Conservation (phyloP, 2,329 filamentous ascomycete genomes). For the Colletotrichum musicola region DNA sequence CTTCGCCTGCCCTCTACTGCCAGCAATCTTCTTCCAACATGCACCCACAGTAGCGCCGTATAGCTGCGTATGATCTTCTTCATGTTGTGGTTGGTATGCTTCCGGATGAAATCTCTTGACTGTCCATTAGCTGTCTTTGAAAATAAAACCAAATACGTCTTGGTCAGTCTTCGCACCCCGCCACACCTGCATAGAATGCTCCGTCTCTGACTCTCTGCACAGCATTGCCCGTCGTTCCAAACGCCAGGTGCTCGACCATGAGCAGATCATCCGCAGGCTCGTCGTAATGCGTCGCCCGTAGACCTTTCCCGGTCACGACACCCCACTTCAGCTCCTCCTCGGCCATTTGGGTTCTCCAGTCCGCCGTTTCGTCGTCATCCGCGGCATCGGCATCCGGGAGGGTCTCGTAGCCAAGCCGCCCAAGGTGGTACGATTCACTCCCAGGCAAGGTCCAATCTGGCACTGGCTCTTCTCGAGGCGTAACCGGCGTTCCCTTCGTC, state of each 20-base stretch:
- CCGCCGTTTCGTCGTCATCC: background rate
- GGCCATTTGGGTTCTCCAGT: conserved; percentile 4
- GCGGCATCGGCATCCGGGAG: background rate
- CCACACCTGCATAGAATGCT: background rate
- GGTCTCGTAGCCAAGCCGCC: background rate
- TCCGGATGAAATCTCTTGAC: background rate
- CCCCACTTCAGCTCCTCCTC: conserved; percentile 15
- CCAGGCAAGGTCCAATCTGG: background rate
- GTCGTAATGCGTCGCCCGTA: background rate
- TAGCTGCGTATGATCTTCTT: too few relatives aligned
- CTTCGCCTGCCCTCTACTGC: too few relatives aligned
- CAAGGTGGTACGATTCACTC: background rate
- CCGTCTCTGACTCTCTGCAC: background rate
- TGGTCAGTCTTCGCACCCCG: background rate
- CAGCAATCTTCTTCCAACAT: too few relatives aligned
- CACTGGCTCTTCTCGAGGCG: background rate
- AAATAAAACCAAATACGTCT: too few relatives aligned
- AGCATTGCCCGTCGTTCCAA: background rate
- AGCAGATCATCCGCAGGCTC: background rate
- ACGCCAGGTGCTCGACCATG: conserved; percentile 5
- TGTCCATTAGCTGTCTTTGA: background rate
- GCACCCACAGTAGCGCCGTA: too few relatives aligned
- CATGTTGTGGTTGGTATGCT: too few relatives aligned
- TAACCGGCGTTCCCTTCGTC: background rate
- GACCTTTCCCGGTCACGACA: background rate